Conservation (phyloP, 164 flowering plant genomes). For the Vitis labrusca region DNA sequence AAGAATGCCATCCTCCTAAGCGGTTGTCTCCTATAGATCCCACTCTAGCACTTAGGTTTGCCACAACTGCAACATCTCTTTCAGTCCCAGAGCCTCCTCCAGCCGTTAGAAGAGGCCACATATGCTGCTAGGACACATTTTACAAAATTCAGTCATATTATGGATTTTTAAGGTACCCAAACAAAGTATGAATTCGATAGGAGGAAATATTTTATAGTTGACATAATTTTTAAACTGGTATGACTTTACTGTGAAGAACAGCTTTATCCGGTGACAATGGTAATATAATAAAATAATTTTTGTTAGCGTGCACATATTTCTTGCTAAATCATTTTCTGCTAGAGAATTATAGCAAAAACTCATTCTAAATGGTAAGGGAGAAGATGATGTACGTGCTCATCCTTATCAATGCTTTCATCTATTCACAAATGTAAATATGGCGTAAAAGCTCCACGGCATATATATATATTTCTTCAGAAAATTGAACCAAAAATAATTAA, state of each 20-base stretch:
- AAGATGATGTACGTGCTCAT: too few relatives aligned
- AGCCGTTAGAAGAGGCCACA: constrained; percentile 92
- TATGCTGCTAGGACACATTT: constrained; percentile 50
- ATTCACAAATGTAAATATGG: too few relatives aligned
- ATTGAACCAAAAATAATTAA: too few relatives aligned
- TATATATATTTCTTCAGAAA: too few relatives aligned
- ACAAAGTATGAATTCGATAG: background rate
- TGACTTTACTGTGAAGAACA: background rate
- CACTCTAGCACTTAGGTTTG: constrained; percentile 92
- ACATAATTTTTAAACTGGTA: background rate
- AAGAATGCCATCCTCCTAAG: constrained; percentile 98
- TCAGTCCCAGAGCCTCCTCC: constrained; percentile 73
- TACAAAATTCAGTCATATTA: background rate
- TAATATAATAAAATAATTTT: background rate
- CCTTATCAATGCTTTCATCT: too few relatives aligned
- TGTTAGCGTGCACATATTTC: too few relatives aligned
- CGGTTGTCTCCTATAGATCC: constrained; percentile 89
- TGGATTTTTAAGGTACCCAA: background rate
- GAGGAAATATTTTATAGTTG: background rate
- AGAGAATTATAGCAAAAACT: too few relatives aligned
- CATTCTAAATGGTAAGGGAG: too few relatives aligned
- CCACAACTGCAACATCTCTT: constrained; percentile 72
- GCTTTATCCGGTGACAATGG: background rate
- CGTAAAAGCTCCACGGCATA: too few relatives aligned
- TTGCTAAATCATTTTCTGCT: too few relatives aligned